Base-by-base conservation (phyloP, 148 eudicot species). In the Amaranthus palmeri region DNA sequence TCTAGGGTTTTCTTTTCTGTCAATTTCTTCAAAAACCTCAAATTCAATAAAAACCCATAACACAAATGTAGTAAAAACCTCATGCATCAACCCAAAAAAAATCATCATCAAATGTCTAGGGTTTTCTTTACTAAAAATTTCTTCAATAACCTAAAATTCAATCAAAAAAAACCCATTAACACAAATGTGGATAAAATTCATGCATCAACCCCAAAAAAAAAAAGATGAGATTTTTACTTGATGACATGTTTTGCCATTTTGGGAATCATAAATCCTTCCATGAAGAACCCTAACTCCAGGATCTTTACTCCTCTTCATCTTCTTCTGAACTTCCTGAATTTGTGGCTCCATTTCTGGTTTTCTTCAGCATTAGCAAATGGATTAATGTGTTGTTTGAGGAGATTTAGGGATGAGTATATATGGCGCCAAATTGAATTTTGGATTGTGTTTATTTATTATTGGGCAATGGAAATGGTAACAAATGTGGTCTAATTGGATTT, bases 211-310 rank as follows among this genome's bases (percentile, higher is more conserved):
- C 61, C 15, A 5, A 9, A 8, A 46, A 10, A 10, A 5, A 18
- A 10, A 56, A 3, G 59, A 3, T 5, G 0, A 9, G 8, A 53
- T 9, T 63, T 51, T 49, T 77, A 93, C 98, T 92, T 93, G 98
- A 70, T 93, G 98, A 46, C 98, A 93, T 77, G 90, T 81, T 36
- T 83, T 88, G 41, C 90, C 96, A 57, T 85, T 84, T 10, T 77
- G 43, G 18, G 97, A 79, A 77, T 86, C 89, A 52, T 86, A 85
- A 6, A 86, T 85, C 25, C 85, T 55, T 12, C 74, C 85, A 41
- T 83, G 79, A 25, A 87, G 67, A 6, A 85, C 71, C 15, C 88
- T 76, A 59, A 84, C 70, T 9, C 89, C 86, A 3, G 88, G 88
- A 50, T 45, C 6, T 54, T 60, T 86, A 6, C 69, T 71, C n/a